Evolutionary conservation across 768 basidiomycete genomes (phyloP), one percentile per base, ranked within the genome.

Genomic region (Dioszegia crocea): DNA sequence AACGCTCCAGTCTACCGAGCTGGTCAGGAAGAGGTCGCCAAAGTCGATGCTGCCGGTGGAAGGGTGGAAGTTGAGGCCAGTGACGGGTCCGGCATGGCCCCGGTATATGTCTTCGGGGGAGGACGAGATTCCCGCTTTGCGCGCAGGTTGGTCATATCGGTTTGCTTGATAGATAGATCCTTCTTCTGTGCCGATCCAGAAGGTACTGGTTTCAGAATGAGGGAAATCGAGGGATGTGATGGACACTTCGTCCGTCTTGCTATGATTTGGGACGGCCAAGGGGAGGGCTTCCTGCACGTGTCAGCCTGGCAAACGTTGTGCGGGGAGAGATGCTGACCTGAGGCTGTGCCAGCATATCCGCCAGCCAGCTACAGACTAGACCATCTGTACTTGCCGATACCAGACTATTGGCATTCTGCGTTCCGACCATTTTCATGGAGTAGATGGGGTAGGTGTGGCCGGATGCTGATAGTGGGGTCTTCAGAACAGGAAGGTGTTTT

Each of bases 361-460:
- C 89, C 10, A 94, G 80, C 96, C 96, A 99, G 75, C 89, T 90
- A 77, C 96, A 98, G 4, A 99, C 90, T 26, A 87, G 87, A 2
- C 96, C 96, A 76, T 99, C 96, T 11, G 96, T 97, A 68, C 92
- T 96, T 69, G 88, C 90, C 11, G 92, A 91, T 64, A 99, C 91
- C 59, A 99, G 79, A 72, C 96, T 98, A 77, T 98, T 93, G 0
- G 96, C 96, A 74, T 98, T 97, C 78, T 98, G 96, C 2, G 96
- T 96, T 9, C 96, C 96, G 17, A 98, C 89, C 86, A 97, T 91
- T 65, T 89, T 86, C 87, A 99, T 96, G 0, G 91, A 89, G 79
- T 99, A 99, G 38, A 99, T 90, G 0, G 96, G 96, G 78, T 99
- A 94, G 3, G 96, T 98, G 74, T 99, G 96, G 0, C 96, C 96